Evolutionary conservation across 73 alveolate species (phyloP).

Genomic region (Paramecium biaurelia): DNA sequence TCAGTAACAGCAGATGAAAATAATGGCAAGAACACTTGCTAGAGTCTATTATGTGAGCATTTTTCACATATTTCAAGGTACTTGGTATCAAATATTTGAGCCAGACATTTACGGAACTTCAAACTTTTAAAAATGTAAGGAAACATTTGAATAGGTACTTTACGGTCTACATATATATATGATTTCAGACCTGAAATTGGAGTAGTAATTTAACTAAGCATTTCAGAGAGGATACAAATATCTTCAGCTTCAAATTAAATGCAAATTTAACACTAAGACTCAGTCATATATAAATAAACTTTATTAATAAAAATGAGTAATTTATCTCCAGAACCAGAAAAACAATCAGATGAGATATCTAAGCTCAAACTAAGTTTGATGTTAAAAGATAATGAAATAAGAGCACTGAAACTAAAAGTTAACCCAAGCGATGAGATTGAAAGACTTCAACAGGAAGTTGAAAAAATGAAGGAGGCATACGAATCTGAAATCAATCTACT

Average conservation of each 20-base stretch:
- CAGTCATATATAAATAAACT: conserved; percentile 40
- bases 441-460: not conserved
- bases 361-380: not conserved
- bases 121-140: conserved; percentile 1
- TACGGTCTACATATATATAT: not conserved
- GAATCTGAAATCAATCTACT: not conserved
- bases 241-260: conserved; percentile 24
- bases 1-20: not conserved
- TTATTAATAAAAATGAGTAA: conserved; percentile 14
- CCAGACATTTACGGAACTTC: conserved; percentile 28
- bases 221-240: conserved; percentile 26
- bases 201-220: not conserved
- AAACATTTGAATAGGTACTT: not conserved
- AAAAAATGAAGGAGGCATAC: not conserved
- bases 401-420: conserved; percentile 20
- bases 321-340: conserved; percentile 22
- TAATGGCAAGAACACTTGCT: not conserved
- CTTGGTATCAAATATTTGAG: conserved; percentile 25
- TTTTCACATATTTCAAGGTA: conserved; percentile 47
- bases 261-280: conserved; percentile 34
- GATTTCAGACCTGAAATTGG: not conserved
- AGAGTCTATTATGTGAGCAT: not conserved
- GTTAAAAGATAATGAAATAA: conserved; percentile 38
- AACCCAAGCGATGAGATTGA: conserved; percentile 47
- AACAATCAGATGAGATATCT: not conserved